These are phyloP conservation scores for Betula pendula DNA, from an alignment of 306 rosid genomes.

Conservation along the genomic window DNA sequence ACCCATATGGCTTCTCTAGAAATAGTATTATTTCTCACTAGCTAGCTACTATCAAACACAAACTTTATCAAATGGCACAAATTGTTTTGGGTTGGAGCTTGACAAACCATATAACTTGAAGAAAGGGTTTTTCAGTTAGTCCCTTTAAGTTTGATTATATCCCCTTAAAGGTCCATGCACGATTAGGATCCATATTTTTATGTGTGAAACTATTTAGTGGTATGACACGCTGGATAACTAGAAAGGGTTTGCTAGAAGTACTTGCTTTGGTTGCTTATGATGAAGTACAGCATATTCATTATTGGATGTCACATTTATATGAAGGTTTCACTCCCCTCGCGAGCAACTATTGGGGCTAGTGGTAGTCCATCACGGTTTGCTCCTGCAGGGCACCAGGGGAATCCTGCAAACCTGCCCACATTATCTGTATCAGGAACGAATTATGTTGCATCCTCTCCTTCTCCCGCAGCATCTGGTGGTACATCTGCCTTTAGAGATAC, in stretches of 20 bases:
- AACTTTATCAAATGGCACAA: not conserved
- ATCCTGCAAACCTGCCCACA: slow-evolving; percentile 59
- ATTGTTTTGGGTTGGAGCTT: not conserved
- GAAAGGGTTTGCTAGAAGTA: not conserved
- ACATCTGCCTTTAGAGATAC: slow-evolving; percentile 81
- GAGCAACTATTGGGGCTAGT: slow-evolving; percentile 48
- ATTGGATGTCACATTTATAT: slow-evolving; percentile 23
- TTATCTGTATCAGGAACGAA: slow-evolving; percentile 72
- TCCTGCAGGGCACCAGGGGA: slow-evolving; percentile 59
- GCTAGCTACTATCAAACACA: not conserved
- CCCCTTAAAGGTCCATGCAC: not conserved
- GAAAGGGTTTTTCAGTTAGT: not conserved
- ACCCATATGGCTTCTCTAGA: not conserved
- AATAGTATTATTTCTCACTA: not conserved
- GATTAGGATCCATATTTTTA: not conserved
- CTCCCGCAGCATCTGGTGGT: slow-evolving; percentile 92
- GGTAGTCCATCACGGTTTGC: slow-evolving; percentile 85
- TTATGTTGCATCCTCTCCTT: slow-evolving; percentile 83
- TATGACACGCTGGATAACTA: not conserved
- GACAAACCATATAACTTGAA: not conserved
- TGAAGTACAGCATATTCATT: not conserved
- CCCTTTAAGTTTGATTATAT: too few relatives aligned
- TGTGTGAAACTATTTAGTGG: not conserved
- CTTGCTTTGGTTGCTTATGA: not conserved
- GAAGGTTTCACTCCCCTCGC: slow-evolving; percentile 77